Evolutionary conservation across 2,329 filamentous ascomycete species (phyloP), one percentile per base, ranked within the genome.

Genomic region (Karstenula rhodostoma): DNA sequence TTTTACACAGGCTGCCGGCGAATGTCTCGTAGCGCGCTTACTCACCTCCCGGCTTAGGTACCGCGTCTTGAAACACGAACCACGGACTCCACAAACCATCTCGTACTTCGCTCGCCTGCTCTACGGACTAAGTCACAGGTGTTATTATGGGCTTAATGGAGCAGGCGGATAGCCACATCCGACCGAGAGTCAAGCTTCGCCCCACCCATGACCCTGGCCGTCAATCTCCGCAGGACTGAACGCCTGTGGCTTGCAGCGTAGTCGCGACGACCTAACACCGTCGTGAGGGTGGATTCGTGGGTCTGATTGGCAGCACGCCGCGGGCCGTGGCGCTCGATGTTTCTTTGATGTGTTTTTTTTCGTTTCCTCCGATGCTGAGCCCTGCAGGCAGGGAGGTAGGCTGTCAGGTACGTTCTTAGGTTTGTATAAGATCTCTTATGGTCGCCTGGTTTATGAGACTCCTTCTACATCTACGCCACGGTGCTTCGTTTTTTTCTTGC

Each of bases 101-200:
- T 33, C 47, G 35, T 43, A 43, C 17, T 54, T 29, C 27, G 23
- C n/a, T 25, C n/a, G 27, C 35, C 40, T 33, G 42, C 15, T 22
- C 15, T 33, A 17, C 40, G 40, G 10, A 25, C 25, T n/a, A 23
- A n/a, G 2, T 12, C 27, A 12, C 23, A 4, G 19, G 19, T 13
- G 43, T 43, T 62, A 62, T 56, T 25, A 49, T 54, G 43, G 59
- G 57, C 60, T 59, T 59, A 40, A 35, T 44, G 32, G 19, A 53
- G 52, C 32, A 32, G 50, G 46, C 42, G n/a, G 32, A 23, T 42
- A 19, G 19, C 29, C 23, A 56, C 33, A n/a, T 44, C 58, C n/a
- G 15, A 50, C 29, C 15, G 27, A 19, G n/a, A 23, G 10, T 47
- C 46, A 47, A 60, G 46, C 47, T 52, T 52, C 43, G 43, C 53